Conservation (phyloP, 2,329 filamentous ascomycete species). For the Parafenestella ontariensis region DNA sequence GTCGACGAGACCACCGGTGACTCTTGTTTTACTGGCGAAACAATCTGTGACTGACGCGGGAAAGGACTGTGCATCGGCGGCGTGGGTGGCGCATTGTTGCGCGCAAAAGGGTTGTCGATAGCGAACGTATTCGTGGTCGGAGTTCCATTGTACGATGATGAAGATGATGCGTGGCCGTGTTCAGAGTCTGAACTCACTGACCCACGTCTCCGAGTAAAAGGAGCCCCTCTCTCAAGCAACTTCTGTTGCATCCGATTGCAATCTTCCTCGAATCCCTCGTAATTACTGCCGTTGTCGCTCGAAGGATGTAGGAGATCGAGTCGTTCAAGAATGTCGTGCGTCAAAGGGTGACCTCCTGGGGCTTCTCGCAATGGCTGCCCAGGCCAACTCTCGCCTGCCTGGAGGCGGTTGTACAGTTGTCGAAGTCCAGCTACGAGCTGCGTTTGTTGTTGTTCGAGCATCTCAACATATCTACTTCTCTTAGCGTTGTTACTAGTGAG, state of each 20-base stretch:
- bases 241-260: slow-evolving; percentile 62
- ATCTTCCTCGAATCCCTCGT: slow-evolving; percentile 66
- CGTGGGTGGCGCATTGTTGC: slow-evolving; percentile 46
- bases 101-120: slow-evolving; percentile 40
- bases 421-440: slow-evolving; percentile 68
- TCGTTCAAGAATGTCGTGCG: slow-evolving; percentile 68
- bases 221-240: slow-evolving; percentile 60
- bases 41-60: slow-evolving; percentile 42
- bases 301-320: slow-evolving; percentile 64
- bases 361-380: slow-evolving; percentile 60
- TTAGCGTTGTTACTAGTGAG: slow-evolving; percentile 8
- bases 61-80: slow-evolving; percentile 50
- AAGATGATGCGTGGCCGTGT: slow-evolving; percentile 54
- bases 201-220: slow-evolving; percentile 59
- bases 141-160: slow-evolving; percentile 48
- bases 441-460: slow-evolving; percentile 70
- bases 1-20: slow-evolving; percentile 35
- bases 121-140: slow-evolving; percentile 45
- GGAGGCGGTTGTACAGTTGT: slow-evolving; percentile 64
- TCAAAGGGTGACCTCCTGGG: slow-evolving; percentile 64
- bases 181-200: slow-evolving; percentile 67
- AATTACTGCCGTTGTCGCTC: slow-evolving; percentile 53
- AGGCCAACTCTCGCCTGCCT: slow-evolving; percentile 62
- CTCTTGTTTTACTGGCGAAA: slow-evolving; percentile 42
- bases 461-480: slow-evolving; percentile 65